Evolutionary conservation across 495 filamentous ascomycete genomes (phyloP).

Genomic region (Aspergillus ellipticus): DNA sequence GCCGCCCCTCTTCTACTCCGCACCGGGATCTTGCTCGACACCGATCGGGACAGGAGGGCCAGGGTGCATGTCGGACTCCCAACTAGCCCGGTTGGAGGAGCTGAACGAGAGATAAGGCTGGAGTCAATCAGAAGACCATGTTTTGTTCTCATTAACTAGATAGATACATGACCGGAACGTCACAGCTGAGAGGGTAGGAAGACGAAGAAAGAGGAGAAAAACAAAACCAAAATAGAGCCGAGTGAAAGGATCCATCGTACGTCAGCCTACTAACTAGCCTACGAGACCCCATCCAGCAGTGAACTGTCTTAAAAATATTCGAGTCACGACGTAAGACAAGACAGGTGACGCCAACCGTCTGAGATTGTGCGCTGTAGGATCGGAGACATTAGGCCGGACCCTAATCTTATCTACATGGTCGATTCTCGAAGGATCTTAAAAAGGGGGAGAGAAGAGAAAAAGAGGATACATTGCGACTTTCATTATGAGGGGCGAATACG

Average conservation of each 20-base stretch:
- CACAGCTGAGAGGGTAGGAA: slow-evolving; percentile 17
- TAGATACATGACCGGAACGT: slow-evolving; percentile 31
- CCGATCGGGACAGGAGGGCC: too few species aligned
- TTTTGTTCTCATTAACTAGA: slow-evolving; percentile 35
- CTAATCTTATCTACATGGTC: background rate
- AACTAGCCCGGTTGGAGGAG: too few species aligned
- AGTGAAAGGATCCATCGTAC: background rate
- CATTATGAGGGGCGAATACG: slow-evolving; percentile 17
- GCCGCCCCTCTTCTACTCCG: too few species aligned
- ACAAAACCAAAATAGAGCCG: too few species aligned
- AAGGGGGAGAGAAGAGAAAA: background rate
- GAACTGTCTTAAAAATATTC: background rate
- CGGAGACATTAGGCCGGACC: background rate
- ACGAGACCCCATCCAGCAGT: background rate
- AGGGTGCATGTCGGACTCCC: too few species aligned
- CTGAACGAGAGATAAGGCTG: too few species aligned
- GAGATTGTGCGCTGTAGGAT: background rate
- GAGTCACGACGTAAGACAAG: background rate
- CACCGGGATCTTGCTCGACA: too few species aligned
- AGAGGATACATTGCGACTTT: slow-evolving; percentile 11
- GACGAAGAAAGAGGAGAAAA: background rate
- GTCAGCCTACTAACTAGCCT: background rate
- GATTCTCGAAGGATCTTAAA: background rate
- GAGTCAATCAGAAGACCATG: slow-evolving; percentile 19
- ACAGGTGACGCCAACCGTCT: background rate